Percentiles rank a stretch among this genome's conserved stretches.
phyloP scores from a whole-genome alignment of 2,329 filamentous ascomycete species.

The Fusarium nurragi region DNA sequence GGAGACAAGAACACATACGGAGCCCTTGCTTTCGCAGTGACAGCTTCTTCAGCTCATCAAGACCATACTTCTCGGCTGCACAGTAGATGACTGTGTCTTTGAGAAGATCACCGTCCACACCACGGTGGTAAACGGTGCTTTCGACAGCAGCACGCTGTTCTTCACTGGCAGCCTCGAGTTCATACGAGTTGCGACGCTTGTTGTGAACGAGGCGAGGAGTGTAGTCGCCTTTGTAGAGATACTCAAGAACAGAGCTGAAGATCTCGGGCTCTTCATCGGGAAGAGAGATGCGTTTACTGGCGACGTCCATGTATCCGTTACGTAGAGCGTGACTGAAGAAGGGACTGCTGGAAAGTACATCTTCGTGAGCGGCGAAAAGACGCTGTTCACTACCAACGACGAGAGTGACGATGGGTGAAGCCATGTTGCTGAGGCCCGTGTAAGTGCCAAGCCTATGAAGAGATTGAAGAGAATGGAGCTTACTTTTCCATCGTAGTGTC shows the following conservation, averaged over 20 bases:
- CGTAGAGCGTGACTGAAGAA: slow-evolving; percentile 69
- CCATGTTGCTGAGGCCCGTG: slow-evolving; percentile 54
- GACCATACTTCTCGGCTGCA: slow-evolving; percentile 82
- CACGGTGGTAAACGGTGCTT: slow-evolving; percentile 74
- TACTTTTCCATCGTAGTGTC: slow-evolving; percentile 58
- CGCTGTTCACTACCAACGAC: slow-evolving; percentile 83
- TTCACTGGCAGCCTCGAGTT: slow-evolving; percentile 71
- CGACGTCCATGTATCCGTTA: slow-evolving; percentile 49
- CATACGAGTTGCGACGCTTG: slow-evolving; percentile 82
- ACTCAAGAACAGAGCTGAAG: slow-evolving; percentile 90
- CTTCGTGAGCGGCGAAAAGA: slow-evolving; percentile 91
- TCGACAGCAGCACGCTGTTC: slow-evolving; percentile 61
- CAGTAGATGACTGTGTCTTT: slow-evolving; percentile 95
- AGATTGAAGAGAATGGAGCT: slow-evolving; percentile 30
- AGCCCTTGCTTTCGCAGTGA: slow-evolving; percentile 89
- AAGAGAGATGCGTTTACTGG: slow-evolving; percentile 76
- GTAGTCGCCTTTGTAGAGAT: slow-evolving; percentile 94
- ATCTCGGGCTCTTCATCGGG: slow-evolving; percentile 90
- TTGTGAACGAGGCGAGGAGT: slow-evolving; percentile 84
- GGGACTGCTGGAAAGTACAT: slow-evolving; percentile 79
- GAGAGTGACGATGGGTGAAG: slow-evolving; percentile 79
- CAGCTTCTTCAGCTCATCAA: slow-evolving; percentile 85
- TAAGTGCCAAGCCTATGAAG: neutral
- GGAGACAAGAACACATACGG: slow-evolving; percentile 58
- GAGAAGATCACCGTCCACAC: slow-evolving; percentile 73